Conservation (phyloP, 2,329 filamentous ascomycete genomes). For the Cercospora sesami region DNA sequence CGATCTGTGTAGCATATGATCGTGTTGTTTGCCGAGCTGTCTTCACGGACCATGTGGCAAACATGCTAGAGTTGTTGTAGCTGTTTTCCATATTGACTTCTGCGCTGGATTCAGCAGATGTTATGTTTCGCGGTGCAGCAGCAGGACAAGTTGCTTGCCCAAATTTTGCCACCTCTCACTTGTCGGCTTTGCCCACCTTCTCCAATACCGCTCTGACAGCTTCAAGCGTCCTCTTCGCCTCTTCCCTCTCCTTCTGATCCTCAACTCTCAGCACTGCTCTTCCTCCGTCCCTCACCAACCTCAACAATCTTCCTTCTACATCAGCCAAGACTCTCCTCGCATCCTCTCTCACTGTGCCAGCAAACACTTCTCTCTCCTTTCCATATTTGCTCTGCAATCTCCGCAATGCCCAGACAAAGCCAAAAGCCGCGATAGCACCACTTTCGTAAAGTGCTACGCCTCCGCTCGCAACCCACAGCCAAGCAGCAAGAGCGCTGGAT, state of each 20-base stretch:
- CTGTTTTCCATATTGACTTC: neutral
- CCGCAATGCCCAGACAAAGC: conserved; percentile 58
- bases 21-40: neutral
- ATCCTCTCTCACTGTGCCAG: conserved; percentile 56
- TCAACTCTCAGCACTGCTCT: conserved; percentile 39
- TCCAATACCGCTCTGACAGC: neutral
- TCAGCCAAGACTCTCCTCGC: conserved; percentile 56
- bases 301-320: conserved; percentile 54
- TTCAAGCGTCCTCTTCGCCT: conserved; percentile 43
- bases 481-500: conserved; percentile 54
- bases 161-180: neutral
- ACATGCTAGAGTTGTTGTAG: neutral
- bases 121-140: no score
- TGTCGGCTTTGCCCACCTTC: neutral
- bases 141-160: neutral
- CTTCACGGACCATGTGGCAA: neutral
- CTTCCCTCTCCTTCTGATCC: conserved; percentile 43
- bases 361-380: conserved; percentile 53
- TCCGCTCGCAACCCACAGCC: conserved; percentile 57
- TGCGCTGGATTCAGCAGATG: neutral
- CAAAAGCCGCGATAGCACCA: conserved; percentile 59
- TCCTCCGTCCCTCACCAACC: conserved; percentile 49
- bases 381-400: conserved; percentile 62
- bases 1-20: neutral
- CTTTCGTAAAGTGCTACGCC: conserved; percentile 58